Conservation (phyloP, 169 alveolate genomes). For the Neospora caninum region DNA sequence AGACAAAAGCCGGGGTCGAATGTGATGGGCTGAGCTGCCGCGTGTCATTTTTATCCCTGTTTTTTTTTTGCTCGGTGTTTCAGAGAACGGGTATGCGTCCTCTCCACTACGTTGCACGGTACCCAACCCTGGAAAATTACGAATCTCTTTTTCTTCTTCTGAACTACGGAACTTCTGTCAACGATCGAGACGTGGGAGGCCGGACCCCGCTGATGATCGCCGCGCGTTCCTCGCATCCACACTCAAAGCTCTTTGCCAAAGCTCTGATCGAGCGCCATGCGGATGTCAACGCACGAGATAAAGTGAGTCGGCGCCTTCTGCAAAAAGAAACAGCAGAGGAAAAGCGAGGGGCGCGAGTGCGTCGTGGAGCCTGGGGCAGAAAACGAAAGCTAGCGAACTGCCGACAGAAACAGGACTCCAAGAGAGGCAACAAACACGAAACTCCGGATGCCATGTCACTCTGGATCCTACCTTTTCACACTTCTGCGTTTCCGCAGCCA, state of each 20-base stretch:
- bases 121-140: constrained; percentile 45
- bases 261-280: constrained; percentile 41
- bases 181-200: constrained; percentile 45
- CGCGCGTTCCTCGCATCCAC: constrained; percentile 14
- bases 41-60: too few species aligned
- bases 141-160: constrained; percentile 46
- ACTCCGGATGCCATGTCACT: too few species aligned
- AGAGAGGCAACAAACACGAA: too few species aligned
- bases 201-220: constrained; percentile 66
- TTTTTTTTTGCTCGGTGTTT: too few species aligned
- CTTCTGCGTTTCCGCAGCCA: too few species aligned
- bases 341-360: too few species aligned
- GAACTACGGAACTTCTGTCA: constrained; percentile 49
- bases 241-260: constrained; percentile 37
- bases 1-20: too few species aligned
- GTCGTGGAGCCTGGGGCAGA: too few species aligned
- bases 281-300: constrained; percentile 49
- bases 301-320: not conserved
- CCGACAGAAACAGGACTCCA: too few species aligned
- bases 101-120: constrained; percentile 53
- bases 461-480: too few species aligned
- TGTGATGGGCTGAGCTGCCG: too few species aligned
- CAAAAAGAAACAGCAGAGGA: not conserved
- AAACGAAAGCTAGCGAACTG: too few species aligned
- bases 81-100: constrained; percentile 38